These are phyloP conservation scores for Aspergillus avenaceus DNA, from an alignment of 495 filamentous ascomycete species.

Conservation along the genomic window DNA sequence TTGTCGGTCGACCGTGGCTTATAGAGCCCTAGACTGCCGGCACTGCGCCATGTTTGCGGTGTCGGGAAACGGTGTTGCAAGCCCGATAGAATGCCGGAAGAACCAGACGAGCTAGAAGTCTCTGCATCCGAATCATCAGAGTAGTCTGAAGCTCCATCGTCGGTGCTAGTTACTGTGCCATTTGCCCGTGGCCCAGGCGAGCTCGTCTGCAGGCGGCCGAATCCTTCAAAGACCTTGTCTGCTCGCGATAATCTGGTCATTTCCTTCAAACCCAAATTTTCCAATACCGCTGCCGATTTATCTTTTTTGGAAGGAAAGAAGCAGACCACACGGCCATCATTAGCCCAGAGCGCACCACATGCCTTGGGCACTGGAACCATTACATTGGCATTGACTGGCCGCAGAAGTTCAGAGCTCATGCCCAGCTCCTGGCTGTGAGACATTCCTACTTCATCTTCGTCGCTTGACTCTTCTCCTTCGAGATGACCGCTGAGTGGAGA, in stretches of 20 bases:
- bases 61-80: constrained; percentile 47
- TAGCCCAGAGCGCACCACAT: constrained; percentile 74
- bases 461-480: constrained; percentile 71
- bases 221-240: constrained; percentile 76
- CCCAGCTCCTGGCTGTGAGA: constrained; percentile 50
- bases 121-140: constrained; percentile 66
- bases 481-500: constrained; percentile 52
- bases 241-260: constrained; percentile 56
- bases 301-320: constrained; percentile 84
- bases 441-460: constrained; percentile 73
- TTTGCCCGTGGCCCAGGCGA: constrained; percentile 48
- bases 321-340: constrained; percentile 75
- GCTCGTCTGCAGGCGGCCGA: constrained; percentile 70
- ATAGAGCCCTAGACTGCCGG: constrained; percentile 41
- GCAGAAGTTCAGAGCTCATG: constrained; percentile 49
- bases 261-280: constrained; percentile 56
- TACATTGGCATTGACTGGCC: constrained; percentile 62
- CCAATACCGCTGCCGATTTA: constrained; percentile 59
- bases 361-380: constrained; percentile 71
- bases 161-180: constrained; percentile 43
- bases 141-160: constrained; percentile 49
- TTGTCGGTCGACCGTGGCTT: constrained; percentile 47
- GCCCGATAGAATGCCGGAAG: constrained; percentile 51
- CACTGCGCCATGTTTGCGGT: constrained; percentile 51
- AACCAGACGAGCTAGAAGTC: constrained; percentile 68